phyloP scores from a whole-genome alignment of 352 stramenopile species.

The Pythium plurisporium region DNA sequence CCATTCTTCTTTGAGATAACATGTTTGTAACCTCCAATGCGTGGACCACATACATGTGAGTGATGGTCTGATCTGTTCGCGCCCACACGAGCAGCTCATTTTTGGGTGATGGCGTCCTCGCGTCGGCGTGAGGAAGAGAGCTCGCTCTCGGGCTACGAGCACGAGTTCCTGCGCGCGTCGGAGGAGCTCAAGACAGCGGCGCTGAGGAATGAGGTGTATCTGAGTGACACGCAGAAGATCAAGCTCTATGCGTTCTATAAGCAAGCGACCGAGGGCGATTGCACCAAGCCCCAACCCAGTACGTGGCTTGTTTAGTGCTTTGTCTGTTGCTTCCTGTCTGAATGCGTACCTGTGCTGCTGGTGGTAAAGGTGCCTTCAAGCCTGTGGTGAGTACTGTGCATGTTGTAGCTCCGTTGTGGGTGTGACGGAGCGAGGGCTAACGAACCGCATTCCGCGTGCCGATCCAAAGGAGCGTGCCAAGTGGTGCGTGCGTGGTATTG shows the following conservation, averaged over 20 bases:
- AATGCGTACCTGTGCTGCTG: background rate
- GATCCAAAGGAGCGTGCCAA: conserved; percentile 43
- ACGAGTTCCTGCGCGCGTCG: conserved; percentile 45
- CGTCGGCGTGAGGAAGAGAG: conserved; percentile 36
- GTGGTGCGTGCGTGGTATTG: conserved; percentile 29
- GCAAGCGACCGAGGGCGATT: conserved; percentile 67
- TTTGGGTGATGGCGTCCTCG: background rate
- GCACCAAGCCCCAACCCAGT: conserved; percentile 45
- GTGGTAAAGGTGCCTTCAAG: conserved; percentile 39
- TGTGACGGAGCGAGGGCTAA: too few species aligned
- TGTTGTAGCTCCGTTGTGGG: too few species aligned
- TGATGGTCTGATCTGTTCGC: conserved; percentile 9
- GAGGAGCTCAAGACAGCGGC: conserved; percentile 33
- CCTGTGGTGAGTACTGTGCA: conserved; percentile 30
- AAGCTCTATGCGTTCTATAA: conserved; percentile 79
- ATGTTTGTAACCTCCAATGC: background rate
- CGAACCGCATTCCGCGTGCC: too few species aligned
- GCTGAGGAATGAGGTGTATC: conserved; percentile 19
- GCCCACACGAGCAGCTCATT: background rate
- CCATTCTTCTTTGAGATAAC: background rate
- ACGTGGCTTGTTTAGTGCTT: background rate
- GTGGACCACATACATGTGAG: conserved; percentile 13
- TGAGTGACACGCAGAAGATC: conserved; percentile 72
- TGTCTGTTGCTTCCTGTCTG: background rate
- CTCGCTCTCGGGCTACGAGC: conserved; percentile 41